phyloP scores from a whole-genome alignment of 78 protist species.

The Polysphondylium violaceum region DNA sequence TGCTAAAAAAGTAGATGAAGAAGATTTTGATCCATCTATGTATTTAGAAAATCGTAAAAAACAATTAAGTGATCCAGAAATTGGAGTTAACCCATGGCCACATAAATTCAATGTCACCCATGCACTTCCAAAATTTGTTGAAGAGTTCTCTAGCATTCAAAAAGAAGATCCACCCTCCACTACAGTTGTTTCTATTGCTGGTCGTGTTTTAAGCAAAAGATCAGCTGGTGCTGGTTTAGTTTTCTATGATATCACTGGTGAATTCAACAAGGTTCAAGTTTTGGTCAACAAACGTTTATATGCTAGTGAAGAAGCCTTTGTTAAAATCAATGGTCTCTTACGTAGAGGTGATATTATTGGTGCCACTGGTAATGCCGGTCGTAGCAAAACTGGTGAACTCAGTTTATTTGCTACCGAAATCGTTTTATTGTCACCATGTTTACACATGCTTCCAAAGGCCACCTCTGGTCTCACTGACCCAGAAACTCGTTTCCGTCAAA shows the following conservation, averaged over 20 bases:
- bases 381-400: conserved; percentile 97
- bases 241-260: conserved; percentile 94
- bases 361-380: conserved; percentile 94
- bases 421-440: conserved; percentile 97
- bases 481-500: conserved; percentile 94
- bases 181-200: conserved; percentile 84
- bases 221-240: conserved; percentile 86
- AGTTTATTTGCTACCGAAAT: conserved; percentile 90
- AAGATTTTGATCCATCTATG: conserved; percentile 76
- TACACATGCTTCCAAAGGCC: conserved; percentile 95
- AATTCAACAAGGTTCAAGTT: conserved; percentile 93
- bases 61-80: conserved; percentile 35
- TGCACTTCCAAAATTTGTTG: conserved; percentile 76
- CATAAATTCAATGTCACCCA: conserved; percentile 80
- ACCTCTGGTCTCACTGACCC: conserved; percentile 82
- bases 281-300: conserved; percentile 63
- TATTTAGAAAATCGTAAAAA: conserved; percentile 73
- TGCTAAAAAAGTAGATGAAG: conserved; percentile 52
- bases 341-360: conserved; percentile 99
- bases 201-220: conserved; percentile 92
- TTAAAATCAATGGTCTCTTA: conserved; percentile 56
- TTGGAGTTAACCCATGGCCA: conserved; percentile 78
- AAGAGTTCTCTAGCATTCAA: conserved; percentile 61
- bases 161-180: conserved; percentile 12
- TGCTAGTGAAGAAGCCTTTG: conserved; percentile 81